Base-by-base conservation (phyloP, 1,139 yeast genomes). In the Zygoascus hellenicus region DNA sequence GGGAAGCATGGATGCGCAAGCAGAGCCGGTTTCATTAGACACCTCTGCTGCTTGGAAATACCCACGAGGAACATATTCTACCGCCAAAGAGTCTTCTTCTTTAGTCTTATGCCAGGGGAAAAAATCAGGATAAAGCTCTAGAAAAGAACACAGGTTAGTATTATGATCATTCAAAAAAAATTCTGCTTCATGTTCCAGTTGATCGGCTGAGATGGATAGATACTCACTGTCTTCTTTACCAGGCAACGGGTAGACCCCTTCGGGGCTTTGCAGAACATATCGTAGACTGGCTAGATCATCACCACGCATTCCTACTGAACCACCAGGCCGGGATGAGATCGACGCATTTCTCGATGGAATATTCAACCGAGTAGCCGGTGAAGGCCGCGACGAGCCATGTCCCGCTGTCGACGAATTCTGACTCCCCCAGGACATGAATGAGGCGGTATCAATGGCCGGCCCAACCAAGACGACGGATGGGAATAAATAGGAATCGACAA, bases 61-160 rank as follows among this genome's bases (percentile, higher is more conserved):
- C 7, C 90, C 89, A 56, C 80, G 77, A 42, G 79, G 80, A 16
- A 81, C 68, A 58, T 72, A 72, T 40, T 66, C 70, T 19, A 72
- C 62, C 55, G 79, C 73, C 5, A 78, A 60, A 3, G 66, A 66
- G 55, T 79, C 83, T 47, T 83, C 79, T 35, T 73, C 75, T 3
- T 75, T 60, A 9, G 76, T 75, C 40, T 62, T 59, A 46, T 71
- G 69, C 96, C 96, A 88, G 0, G 94, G 87, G 48, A 71, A 71
- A 62, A 80, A 87, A 65, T 88, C 96, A 0, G 96, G 96, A 58
- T 76, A 83, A 2, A 75, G 67, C 47, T 55, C 59, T 41, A 26
- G 9, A 15, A 2, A 19, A 6, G 14, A 2, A 33, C 10, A 11
- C 31, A 11, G 13, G n/a, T 17, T 19, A 13, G 7, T 2, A 5